Evolutionary conservation across 176 grass and related monocot species (phyloP), one percentile per base, ranked within the genome.

Genomic region (Raddia distichophylla): DNA sequence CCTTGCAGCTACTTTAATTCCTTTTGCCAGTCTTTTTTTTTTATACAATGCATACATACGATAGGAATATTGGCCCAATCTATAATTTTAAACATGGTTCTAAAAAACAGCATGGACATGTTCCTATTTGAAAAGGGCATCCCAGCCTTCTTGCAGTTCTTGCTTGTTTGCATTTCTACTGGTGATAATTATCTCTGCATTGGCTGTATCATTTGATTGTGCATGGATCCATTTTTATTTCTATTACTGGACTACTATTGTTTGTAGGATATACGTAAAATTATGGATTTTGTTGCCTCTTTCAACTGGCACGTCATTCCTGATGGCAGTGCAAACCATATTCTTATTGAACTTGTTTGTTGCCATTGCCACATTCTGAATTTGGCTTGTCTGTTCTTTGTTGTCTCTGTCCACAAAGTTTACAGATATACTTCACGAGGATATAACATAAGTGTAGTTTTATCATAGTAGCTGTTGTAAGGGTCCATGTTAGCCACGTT

Each of bases 341-440:
- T 78, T 60, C 35, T 32, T 70, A 46, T 54, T 68, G 17, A 64
- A 20, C 20, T 7, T 44, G 35, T 89, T 65, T 74, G 11, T 62
- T 48, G 53, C 10, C 56, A 35, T 32, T 66, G 40, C 67, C 69
- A 69, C 37, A 40, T 20, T 66, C 50, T 76, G 34, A 20, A 17
- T 18, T 68, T 61, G 16, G 18, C 80, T 68, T 80, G 16, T 27
- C 27, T 27, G 27, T 27, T 27, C 27, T 27, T 27, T 27, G 27
- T 27, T 27, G 27, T 75, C 49, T 46, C 33, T 22, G 37, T 57
- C 4, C 55, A 54, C 9, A 17, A 52, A 80, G 81, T 75, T 64
- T 13, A 46, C 62, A 55, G 5, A 20, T 50, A 42, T 12, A 63
- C 12, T 48, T 64, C 58, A 10, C 7, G 3, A 40, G 57, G 71